phyloP scores from a whole-genome alignment of 306 rosid genomes.

The Biancaea sappan region DNA sequence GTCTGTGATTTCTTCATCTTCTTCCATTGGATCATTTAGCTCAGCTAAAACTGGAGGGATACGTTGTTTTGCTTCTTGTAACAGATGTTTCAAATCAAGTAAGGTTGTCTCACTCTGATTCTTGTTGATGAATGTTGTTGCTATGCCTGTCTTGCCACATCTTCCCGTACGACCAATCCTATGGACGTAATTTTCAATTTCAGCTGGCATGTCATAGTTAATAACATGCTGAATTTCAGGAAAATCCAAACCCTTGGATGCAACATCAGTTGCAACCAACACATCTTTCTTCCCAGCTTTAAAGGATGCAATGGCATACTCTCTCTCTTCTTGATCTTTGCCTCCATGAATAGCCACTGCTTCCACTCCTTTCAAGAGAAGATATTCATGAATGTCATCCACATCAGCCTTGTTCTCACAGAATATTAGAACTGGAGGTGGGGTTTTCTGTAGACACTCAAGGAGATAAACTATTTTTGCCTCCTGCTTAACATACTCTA shows the following conservation, averaged over 20 bases:
- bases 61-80: slow-evolving; percentile 98
- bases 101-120: slow-evolving; percentile 93
- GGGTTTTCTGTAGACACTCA: slow-evolving; percentile 85
- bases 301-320: slow-evolving; percentile 76
- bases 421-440: slow-evolving; percentile 87
- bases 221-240: slow-evolving; percentile 95
- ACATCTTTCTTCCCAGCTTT: slow-evolving; percentile 90
- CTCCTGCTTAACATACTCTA: slow-evolving; percentile 94
- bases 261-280: slow-evolving; percentile 95
- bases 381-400: slow-evolving; percentile 94
- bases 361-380: slow-evolving; percentile 92
- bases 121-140: slow-evolving; percentile 91
- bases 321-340: slow-evolving; percentile 96
- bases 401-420: slow-evolving; percentile 95
- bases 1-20: slow-evolving; percentile 62
- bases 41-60: slow-evolving; percentile 94
- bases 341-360: slow-evolving; percentile 97
- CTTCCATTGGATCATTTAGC: slow-evolving; percentile 91
- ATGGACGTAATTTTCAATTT: slow-evolving; percentile 95
- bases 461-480: slow-evolving; percentile 91
- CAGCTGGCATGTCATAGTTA: slow-evolving; percentile 96
- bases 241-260: slow-evolving; percentile 94
- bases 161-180: slow-evolving; percentile 95
- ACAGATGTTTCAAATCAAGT: slow-evolving; percentile 89
- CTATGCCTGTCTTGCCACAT: slow-evolving; percentile 94